phyloP scores from a whole-genome alignment of 73 alveolate genomes.

The Paraurostyla sp. region DNA sequence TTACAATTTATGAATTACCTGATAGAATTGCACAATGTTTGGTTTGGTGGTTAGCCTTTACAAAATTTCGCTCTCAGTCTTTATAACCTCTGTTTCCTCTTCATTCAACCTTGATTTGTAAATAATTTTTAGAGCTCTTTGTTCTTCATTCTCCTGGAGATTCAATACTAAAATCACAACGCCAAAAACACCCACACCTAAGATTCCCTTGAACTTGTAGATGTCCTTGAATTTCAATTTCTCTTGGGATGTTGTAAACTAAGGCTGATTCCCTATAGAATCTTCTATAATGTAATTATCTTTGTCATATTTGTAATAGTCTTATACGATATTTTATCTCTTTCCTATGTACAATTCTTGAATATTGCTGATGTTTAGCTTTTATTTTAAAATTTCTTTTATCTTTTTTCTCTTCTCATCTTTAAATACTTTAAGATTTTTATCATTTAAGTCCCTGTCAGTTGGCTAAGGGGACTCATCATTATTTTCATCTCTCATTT shows the following conservation, averaged over 20 bases:
- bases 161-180: slow-evolving; percentile 34
- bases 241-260: not conserved
- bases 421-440: too few species aligned
- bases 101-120: slow-evolving; percentile 22
- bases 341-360: not conserved
- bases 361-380: not conserved
- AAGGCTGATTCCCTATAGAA: not conserved
- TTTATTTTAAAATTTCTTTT: not conserved
- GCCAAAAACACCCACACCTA: slow-evolving; percentile 47
- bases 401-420: not conserved
- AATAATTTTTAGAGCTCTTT: slow-evolving; percentile 52
- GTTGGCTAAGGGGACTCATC: too few species aligned
- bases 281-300: not conserved
- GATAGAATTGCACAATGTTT: slow-evolving; percentile 35
- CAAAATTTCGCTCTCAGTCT: slow-evolving; percentile 42
- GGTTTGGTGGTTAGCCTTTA: not conserved
- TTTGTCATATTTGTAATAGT: not conserved
- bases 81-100: slow-evolving; percentile 33
- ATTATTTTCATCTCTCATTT: too few species aligned
- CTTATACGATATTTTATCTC: not conserved
- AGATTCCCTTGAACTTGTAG: slow-evolving; percentile 41
- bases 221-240: slow-evolving; percentile 20
- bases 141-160: not conserved
- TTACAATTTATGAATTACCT: not conserved
- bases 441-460: too few species aligned